Evolutionary conservation across 371 early-diverging fungal species (phyloP).

Genomic region (Rhizoclosmatium hyalinum): DNA sequence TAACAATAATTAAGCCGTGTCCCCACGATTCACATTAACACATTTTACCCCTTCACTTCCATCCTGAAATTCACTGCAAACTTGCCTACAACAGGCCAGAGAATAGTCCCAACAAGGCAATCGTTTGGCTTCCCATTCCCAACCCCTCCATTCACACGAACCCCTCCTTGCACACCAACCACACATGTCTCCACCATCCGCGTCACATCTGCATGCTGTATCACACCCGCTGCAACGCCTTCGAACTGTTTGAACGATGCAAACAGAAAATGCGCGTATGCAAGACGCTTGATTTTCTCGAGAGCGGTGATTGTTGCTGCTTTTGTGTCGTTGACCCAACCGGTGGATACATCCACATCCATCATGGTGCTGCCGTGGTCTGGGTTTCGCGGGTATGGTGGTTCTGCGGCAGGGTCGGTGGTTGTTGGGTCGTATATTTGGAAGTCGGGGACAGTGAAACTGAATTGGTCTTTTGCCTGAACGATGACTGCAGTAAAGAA

Average conservation of each 20-base stretch:
- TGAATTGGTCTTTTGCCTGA: not conserved
- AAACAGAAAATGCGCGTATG: not conserved
- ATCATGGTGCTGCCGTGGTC: not conserved
- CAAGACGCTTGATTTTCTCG: not conserved
- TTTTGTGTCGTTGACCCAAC: not conserved
- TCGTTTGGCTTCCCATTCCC: not conserved
- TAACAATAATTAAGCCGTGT: too few relatives aligned
- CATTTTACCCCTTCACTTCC: not conserved
- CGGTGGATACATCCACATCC: not conserved
- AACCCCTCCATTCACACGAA: not conserved
- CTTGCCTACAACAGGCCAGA: not conserved
- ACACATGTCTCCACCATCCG: not conserved
- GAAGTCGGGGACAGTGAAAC: constrained; percentile 9
- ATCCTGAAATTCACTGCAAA: not conserved
- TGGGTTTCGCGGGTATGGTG: not conserved
- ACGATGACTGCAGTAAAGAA: not conserved
- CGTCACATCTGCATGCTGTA: constrained; percentile 4
- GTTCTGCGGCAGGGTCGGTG: not conserved
- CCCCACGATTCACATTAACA: not conserved
- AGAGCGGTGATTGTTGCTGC: not conserved
- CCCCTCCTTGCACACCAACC: not conserved
- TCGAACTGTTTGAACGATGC: not conserved
- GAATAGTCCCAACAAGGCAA: not conserved
- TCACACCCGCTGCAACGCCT: not conserved
- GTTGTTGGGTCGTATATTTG: not conserved